Evolutionary conservation across 345 rosid genomes (phyloP).

Genomic region (Melaleuca alternifolia): DNA sequence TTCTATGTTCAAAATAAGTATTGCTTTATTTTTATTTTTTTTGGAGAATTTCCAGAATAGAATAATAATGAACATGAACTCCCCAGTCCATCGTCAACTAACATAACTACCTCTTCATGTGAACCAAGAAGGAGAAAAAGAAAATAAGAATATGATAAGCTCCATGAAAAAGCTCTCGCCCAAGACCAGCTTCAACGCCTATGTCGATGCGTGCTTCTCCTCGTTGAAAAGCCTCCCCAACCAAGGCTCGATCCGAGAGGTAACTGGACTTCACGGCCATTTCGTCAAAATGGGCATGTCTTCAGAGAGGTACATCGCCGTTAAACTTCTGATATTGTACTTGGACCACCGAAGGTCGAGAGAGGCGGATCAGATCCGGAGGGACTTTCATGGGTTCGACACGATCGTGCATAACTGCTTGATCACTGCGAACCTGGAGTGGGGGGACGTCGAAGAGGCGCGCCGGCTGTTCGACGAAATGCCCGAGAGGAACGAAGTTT

Average conservation of each 20-base stretch:
- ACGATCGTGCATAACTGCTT: conserved; percentile 36
- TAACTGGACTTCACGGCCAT: conserved; percentile 30
- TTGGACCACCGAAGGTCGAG: conserved; percentile 14
- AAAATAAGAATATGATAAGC: conserved; percentile 12
- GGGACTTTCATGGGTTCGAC: conserved; percentile 37
- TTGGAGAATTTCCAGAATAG: not conserved
- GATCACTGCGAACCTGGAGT: conserved; percentile 14
- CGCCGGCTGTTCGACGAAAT: conserved; percentile 43
- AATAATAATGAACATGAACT: not conserved
- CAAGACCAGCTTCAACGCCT: conserved; percentile 11
- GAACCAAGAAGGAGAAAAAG: not conserved
- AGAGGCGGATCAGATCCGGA: conserved; percentile 31
- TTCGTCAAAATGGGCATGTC: conserved; percentile 33
- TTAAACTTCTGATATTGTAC: conserved; percentile 45
- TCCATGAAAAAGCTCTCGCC: conserved; percentile 17
- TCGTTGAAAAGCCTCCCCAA: conserved; percentile 15
- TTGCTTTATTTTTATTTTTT: not conserved
- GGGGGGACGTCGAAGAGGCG: conserved; percentile 40
- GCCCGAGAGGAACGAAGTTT: conserved; percentile 44
- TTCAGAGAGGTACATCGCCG: conserved; percentile 25
- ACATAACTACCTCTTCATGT: conserved; percentile 7
- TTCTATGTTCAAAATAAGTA: not conserved
- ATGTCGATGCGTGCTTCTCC: conserved; percentile 10
- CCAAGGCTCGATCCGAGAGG: conserved; percentile 21
- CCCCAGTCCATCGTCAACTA: not conserved